phyloP scores from a whole-genome alignment of 257 asterid genomes.

The Salvia miltiorrhiza region DNA sequence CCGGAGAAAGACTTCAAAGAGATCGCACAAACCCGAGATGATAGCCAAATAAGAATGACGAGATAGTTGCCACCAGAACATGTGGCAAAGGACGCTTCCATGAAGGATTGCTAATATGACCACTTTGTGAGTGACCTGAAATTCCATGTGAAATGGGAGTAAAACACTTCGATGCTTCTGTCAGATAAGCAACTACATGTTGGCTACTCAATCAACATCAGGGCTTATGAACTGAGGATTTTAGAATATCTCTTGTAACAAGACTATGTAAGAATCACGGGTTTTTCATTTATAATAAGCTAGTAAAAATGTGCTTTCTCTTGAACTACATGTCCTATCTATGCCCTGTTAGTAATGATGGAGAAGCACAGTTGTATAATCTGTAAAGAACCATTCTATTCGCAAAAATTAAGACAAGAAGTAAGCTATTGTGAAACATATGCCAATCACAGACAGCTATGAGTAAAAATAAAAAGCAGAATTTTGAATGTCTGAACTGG shows the following conservation, averaged over 20 bases:
- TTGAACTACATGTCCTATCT: not conserved
- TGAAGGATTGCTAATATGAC: conserved; percentile 58
- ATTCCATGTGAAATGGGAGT: conserved; percentile 15
- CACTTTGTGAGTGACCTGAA: conserved; percentile 42
- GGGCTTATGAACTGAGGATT: conserved; percentile 5
- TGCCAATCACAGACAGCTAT: not conserved
- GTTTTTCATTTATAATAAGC: not conserved
- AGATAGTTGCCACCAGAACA: conserved; percentile 74
- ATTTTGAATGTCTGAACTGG: not conserved
- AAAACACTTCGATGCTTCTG: conserved; percentile 2
- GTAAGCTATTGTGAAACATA: not conserved
- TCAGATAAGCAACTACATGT: not conserved
- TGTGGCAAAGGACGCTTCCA: conserved; percentile 92
- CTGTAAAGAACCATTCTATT: not conserved
- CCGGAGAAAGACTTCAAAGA: conserved; percentile 21
- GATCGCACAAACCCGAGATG: conserved; percentile 76
- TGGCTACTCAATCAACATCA: not conserved
- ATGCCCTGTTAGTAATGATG: not conserved
- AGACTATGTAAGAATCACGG: not conserved
- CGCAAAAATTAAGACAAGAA: not conserved
- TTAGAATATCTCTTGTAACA: not conserved
- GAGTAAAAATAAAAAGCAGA: not conserved
- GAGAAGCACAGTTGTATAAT: not conserved
- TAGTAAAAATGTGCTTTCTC: not conserved
- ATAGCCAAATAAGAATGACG: conserved; percentile 88